Evolutionary conservation across 441 rosid genomes (phyloP).

Genomic region (Macaranga tanarius): DNA sequence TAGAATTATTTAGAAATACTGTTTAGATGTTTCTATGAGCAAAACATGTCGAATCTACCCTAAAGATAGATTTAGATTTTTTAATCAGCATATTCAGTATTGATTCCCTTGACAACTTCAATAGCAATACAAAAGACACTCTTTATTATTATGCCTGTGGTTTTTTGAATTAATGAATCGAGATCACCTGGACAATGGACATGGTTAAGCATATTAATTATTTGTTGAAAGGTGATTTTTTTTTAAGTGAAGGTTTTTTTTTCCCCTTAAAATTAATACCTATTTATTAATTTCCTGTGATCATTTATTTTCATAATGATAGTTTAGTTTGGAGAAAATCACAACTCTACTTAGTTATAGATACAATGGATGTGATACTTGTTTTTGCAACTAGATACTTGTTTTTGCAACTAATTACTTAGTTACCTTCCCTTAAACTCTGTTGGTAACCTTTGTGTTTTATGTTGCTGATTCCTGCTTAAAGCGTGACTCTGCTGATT

Average conservation of each 20-base stretch:
- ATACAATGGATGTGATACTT: not conserved
- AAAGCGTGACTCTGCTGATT: slow-evolving; percentile 5
- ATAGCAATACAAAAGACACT: too few species aligned
- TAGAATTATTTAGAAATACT: too few species aligned
- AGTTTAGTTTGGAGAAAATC: not conserved
- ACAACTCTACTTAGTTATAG: not conserved
- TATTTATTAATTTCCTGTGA: not conserved
- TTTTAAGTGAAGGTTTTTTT: too few species aligned
- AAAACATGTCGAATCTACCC: too few species aligned
- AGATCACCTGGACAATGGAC: slow-evolving; percentile 9
- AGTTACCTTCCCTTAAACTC: not conserved
- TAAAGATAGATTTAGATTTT: too few species aligned
- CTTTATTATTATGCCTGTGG: not conserved
- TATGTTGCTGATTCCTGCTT: not conserved
- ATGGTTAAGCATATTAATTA: not conserved
- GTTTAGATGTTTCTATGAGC: too few species aligned
- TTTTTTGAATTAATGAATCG: not conserved
- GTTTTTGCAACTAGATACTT: not conserved
- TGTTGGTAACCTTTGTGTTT: not conserved
- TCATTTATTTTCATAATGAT: not conserved
- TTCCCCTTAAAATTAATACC: not conserved
- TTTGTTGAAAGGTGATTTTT: slow-evolving; percentile 12
- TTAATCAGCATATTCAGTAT: too few species aligned
- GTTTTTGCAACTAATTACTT: not conserved
- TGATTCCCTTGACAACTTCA: too few species aligned